These are phyloP conservation scores for Cornus kousa DNA, from an alignment of 148 eudicot species.

Conservation along the genomic window DNA sequence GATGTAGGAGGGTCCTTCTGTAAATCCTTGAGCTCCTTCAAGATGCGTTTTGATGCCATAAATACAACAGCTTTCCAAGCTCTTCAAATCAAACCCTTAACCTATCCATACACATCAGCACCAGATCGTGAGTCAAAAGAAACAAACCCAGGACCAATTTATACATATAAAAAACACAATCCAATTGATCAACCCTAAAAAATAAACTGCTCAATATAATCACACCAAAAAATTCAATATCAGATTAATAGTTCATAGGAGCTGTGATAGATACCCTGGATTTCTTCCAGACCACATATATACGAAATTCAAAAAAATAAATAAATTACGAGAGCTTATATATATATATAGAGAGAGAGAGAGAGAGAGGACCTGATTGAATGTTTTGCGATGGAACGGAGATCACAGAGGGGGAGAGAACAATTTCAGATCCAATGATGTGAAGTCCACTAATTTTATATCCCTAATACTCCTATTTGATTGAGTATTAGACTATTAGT, in stretches of 20 bases:
- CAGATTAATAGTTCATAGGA: neutral
- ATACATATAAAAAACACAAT: neutral
- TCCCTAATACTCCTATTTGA: neutral
- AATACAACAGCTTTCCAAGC: neutral
- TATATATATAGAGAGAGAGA: neutral
- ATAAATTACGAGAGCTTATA: neutral
- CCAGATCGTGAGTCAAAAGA: slow-evolving; percentile 3
- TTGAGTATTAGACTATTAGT: no score
- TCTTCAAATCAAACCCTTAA: slow-evolving; percentile 7
- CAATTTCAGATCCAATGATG: neutral
- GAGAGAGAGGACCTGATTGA: slow-evolving; percentile 1
- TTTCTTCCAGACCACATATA: neutral
- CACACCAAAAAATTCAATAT: slow-evolving; percentile 6
- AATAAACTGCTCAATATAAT: slow-evolving; percentile 2
- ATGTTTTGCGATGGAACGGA: neutral
- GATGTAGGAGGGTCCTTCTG: slow-evolving; percentile 48
- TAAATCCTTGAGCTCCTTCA: slow-evolving; percentile 47
- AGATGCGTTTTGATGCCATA: slow-evolving; percentile 39
- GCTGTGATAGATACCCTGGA: neutral
- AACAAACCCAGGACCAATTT: neutral
- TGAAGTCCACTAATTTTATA: neutral
- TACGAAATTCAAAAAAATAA: neutral
- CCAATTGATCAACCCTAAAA: slow-evolving; percentile 3
- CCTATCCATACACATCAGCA: neutral
- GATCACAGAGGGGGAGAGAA: neutral